phyloP scores from a whole-genome alignment of 164 flowering plant species.

The Aristolochia californica region DNA sequence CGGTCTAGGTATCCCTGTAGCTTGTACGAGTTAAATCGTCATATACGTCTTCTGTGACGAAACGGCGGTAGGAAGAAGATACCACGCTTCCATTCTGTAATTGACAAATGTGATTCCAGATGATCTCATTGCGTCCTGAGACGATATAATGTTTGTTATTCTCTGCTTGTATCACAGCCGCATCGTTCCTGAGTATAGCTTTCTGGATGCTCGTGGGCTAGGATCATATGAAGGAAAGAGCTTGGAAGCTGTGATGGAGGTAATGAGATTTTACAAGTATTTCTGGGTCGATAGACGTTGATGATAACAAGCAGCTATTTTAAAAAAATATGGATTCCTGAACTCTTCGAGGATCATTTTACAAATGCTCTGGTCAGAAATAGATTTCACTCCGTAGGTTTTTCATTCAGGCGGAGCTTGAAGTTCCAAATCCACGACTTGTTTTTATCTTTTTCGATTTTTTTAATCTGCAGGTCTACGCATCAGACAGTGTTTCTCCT shows the following conservation, averaged over 20 bases:
- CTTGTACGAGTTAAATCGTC: too few species aligned
- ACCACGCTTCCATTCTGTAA: too few species aligned
- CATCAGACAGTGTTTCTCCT: constrained; percentile 61
- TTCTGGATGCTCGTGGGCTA: constrained; percentile 92
- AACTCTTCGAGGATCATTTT: too few species aligned
- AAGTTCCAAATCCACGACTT: not conserved
- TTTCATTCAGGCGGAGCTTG: not conserved
- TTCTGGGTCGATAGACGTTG: too few species aligned
- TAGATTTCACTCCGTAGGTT: too few species aligned
- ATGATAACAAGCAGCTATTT: too few species aligned
- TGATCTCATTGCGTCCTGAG: not conserved
- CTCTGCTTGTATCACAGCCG: constrained; percentile 28
- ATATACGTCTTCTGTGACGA: too few species aligned
- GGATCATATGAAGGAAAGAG: constrained; percentile 87
- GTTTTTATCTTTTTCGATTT: not conserved
- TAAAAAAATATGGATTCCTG: too few species aligned
- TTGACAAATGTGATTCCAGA: too few species aligned
- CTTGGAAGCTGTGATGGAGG: constrained; percentile 60
- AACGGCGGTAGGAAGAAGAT: too few species aligned
- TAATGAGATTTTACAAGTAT: constrained; percentile 19
- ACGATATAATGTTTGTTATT: not conserved
- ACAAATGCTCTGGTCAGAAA: too few species aligned
- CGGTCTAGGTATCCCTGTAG: too few species aligned
- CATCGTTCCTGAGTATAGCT: constrained; percentile 93
- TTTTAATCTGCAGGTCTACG: constrained; percentile 47